Evolutionary conservation across 805 yeast genomes (phyloP).

Genomic region (Saturnispora galanensis): DNA sequence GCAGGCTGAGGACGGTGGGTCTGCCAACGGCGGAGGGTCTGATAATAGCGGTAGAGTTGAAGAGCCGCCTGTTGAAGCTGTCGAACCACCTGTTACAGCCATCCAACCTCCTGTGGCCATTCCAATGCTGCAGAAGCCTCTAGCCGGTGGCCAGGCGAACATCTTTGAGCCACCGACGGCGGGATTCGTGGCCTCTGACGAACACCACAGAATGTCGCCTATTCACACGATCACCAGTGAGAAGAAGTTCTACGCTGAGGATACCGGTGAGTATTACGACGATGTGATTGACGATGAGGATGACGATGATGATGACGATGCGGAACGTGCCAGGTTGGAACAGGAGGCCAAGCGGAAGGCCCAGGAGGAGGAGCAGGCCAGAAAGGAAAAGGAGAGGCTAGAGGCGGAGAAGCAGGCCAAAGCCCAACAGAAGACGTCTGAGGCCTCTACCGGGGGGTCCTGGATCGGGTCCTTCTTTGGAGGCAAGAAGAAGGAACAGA

Average conservation of each 20-base stretch:
- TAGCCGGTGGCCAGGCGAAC: neutral
- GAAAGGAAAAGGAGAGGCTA: slow-evolving; percentile 12
- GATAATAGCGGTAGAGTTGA: neutral
- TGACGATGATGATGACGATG: slow-evolving; percentile 40
- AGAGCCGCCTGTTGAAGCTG: neutral
- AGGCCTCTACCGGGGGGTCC: slow-evolving; percentile 15
- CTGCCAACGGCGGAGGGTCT: neutral
- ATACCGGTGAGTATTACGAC: slow-evolving; percentile 24
- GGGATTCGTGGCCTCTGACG: neutral
- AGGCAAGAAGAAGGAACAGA: slow-evolving; percentile 46
- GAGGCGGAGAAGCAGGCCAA: slow-evolving; percentile 2
- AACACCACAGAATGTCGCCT: slow-evolving; percentile 11
- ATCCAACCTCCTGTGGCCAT: neutral
- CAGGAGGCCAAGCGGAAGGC: slow-evolving; percentile 25
- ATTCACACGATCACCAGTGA: slow-evolving; percentile 19
- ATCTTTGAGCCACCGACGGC: slow-evolving; percentile 23
- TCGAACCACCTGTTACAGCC: neutral
- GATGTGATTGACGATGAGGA: slow-evolving; percentile 25
- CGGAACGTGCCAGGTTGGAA: slow-evolving; percentile 23
- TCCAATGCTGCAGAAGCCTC: slow-evolving; percentile 5
- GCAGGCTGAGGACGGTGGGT: neutral
- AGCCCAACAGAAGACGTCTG: neutral
- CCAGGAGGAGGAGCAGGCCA: slow-evolving; percentile 17
- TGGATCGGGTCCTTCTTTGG: slow-evolving; percentile 60
- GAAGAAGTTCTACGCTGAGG: slow-evolving; percentile 22